A percentile compares a stretch with the other conserved stretches of the same genome.
Evolutionary conservation across 805 yeast species (phyloP).

Genomic region (Nakazawaea peltata): DNA sequence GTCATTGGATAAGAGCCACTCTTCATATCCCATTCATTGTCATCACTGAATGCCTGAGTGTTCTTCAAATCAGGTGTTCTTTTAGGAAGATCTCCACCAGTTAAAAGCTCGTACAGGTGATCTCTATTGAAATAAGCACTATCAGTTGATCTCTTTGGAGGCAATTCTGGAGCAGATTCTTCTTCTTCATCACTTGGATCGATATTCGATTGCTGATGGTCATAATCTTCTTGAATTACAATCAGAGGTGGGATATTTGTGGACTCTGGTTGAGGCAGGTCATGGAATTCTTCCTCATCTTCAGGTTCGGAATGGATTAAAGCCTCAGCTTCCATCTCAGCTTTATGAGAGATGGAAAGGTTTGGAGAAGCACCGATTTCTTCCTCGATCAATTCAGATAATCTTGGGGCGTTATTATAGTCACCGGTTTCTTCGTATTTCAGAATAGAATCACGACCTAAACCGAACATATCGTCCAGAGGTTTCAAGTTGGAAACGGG

Average conservation of each 20-base stretch:
- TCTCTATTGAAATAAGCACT: slow-evolving; percentile 8
- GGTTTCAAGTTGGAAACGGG: neutral
- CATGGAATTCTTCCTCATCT: neutral
- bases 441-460: neutral
- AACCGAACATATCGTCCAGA: no score
- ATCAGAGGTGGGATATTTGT: slow-evolving; percentile 1
- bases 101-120: slow-evolving; percentile 6
- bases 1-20: neutral
- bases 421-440: neutral
- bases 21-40: neutral
- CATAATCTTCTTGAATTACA: slow-evolving; percentile 1
- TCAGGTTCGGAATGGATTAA: no score
- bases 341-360: no score
- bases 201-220: neutral
- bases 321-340: neutral
- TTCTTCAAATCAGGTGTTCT: slow-evolving; percentile 4
- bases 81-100: slow-evolving; percentile 6
- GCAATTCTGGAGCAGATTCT: neutral
- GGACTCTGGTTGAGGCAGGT: no score
- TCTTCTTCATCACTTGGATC: neutral
- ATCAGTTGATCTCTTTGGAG: slow-evolving; percentile 1
- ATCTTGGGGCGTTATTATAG: neutral
- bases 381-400: slow-evolving; percentile 6
- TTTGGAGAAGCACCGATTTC: slow-evolving; percentile 7
- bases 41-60: neutral